A percentile compares a stretch with the other conserved stretches of the same genome.
Conservation (phyloP, 768 basidiomycete genomes). For the Saitozyma podzolica region DNA sequence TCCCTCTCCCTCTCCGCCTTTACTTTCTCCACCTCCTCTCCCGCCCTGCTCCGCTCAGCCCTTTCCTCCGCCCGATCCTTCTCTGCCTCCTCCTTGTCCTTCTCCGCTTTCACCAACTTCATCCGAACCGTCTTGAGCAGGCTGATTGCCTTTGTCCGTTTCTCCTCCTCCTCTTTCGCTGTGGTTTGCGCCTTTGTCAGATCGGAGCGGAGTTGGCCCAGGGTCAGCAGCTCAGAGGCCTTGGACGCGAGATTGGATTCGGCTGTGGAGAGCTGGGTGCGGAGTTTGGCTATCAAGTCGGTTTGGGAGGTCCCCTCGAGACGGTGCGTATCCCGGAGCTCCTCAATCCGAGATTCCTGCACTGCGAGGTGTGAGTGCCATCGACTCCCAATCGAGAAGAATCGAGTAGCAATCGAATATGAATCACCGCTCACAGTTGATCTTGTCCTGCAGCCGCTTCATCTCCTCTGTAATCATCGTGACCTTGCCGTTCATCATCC, state of each 20-base stretch:
- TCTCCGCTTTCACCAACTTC: slow-evolving; percentile 95
- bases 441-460: slow-evolving; percentile 68
- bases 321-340: slow-evolving; percentile 78
- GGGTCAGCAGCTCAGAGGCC: slow-evolving; percentile 60
- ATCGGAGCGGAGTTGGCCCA: slow-evolving; percentile 66
- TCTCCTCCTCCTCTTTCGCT: slow-evolving; percentile 95
- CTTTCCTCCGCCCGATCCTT: slow-evolving; percentile 65
- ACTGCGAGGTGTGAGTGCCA: slow-evolving; percentile 56
- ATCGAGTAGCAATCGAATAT: too few species aligned
- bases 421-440: slow-evolving; percentile 62
- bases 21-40: slow-evolving; percentile 65
- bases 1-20: slow-evolving; percentile 62
- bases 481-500: slow-evolving; percentile 65
- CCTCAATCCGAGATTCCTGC: slow-evolving; percentile 79
- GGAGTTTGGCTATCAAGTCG: slow-evolving; percentile 70
- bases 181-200: slow-evolving; percentile 62
- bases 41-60: slow-evolving; percentile 57
- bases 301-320: slow-evolving; percentile 77
- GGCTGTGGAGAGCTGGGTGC: slow-evolving; percentile 66
- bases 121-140: slow-evolving; percentile 92
- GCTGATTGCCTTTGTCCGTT: slow-evolving; percentile 88
- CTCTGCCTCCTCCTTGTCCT: slow-evolving; percentile 77
- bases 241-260: slow-evolving; percentile 62
- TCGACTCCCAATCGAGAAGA: neutral
- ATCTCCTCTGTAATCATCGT: slow-evolving; percentile 81